Evolutionary conservation across 352 stramenopile genomes (phyloP), one percentile per base, ranked within the genome.

Genomic region (Phytophthora europaea): DNA sequence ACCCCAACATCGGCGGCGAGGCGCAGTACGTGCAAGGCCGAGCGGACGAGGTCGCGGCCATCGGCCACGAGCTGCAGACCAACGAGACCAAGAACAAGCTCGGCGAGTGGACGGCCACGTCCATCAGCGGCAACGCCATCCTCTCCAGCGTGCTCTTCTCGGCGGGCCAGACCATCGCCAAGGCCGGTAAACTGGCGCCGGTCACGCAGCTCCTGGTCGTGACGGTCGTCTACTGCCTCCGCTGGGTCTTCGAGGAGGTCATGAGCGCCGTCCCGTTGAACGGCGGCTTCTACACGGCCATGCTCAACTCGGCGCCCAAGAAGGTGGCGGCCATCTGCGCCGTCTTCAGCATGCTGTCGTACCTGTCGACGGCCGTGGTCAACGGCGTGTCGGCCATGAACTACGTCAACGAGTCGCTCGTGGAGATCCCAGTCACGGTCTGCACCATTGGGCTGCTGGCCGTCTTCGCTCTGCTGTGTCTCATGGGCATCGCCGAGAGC

Each of bases 81-180:
- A 64, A 72, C 18, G 55, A 57, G 28, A 73, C 20, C 2, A 73
- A 74, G 38, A 79, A 85, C 43, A 77, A 79, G 65, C 73, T 97
- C 20, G 74, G 80, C 15, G 82, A 97, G 78, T 95, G 90, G 80
- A 80, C 81, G 7, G 80, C 93, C 16, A 98, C 93, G 2, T 89
- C 90, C 16, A 98, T 98, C 73, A 96, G 85, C 61, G 93, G 93
- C 23, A 98, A 98, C 74, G 92, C 97, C 48, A 97, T 98, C 75
- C 75, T 97, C 6, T 93, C 84, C 33, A 97, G 88, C 65, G 91
- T 89, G 51, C 80, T 97, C 28, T 97, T 96, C 60, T 88, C 84
- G n/a, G 65, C 85, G 1, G 76, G 70, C 8, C 70, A 80, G 38
- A 82, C 81, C 18, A 80, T 82, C 22, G 72, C 82, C 33, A 89